These are phyloP conservation scores for Candida schatavii DNA, from an alignment of 805 yeast species.

Conservation along the genomic window DNA sequence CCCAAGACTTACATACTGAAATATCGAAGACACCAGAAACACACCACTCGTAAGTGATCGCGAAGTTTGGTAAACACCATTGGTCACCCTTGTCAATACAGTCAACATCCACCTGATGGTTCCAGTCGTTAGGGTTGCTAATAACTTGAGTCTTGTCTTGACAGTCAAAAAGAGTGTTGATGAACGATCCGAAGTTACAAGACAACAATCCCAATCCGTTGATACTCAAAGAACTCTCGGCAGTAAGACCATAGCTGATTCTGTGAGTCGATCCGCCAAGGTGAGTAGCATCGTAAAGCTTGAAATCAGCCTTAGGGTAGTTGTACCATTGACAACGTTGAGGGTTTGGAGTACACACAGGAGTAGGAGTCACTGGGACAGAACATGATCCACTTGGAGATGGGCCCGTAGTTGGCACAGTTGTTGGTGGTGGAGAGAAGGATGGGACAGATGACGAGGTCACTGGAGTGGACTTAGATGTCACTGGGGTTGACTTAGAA, in stretches of 20 bases:
- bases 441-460: background rate
- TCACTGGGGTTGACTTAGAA: background rate
- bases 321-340: background rate
- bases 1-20: background rate
- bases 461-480: background rate
- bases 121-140: background rate
- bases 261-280: background rate
- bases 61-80: slow-evolving; percentile 1
- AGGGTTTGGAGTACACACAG: slow-evolving; percentile 2
- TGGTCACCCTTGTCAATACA: slow-evolving; percentile 4
- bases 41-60: slow-evolving; percentile 2
- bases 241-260: background rate
- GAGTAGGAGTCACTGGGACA: background rate
- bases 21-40: background rate
- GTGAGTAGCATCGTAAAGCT: background rate
- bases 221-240: background rate
- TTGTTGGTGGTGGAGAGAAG: background rate
- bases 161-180: background rate
- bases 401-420: slow-evolving; percentile 2
- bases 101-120: background rate
- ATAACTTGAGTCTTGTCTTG: background rate
- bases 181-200: background rate
- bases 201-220: background rate
- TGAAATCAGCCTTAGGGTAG: slow-evolving; percentile 1
- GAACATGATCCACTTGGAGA: background rate